Base-by-base conservation (phyloP, 768 basidiomycete species). In the Lyophyllum atratum region DNA sequence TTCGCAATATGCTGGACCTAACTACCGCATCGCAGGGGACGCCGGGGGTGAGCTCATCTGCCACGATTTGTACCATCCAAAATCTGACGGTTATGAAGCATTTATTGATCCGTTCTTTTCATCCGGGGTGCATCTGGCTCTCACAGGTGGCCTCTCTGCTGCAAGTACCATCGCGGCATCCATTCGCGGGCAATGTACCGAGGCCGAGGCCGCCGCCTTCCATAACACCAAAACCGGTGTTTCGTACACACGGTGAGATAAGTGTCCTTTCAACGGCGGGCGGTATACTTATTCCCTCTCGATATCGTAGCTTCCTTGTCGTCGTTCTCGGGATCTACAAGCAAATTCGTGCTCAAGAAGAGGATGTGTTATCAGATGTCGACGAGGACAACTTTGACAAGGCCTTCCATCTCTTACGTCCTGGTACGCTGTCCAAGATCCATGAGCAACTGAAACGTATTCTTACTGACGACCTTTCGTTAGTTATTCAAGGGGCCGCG, bases 401-500 rank as follows among this genome's bases (percentile, higher is more conserved):
- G 49, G 77, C 76, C 7, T 79, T 79, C 56, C 63, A 67, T 29
- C 66, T 73, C 59, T 64, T 77, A 26, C 57, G 74, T n/a, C 77
- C 76, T 11, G 70, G 74, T 73, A 46, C 31, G 69, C 55, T 19
- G 19, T 37, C 53, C 31, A 15, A 37, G 17, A 3, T 37, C 34
- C 34, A 3, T 15, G n/a, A n/a, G 34, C 14, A 15, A 37, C n/a
- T 19, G 4, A 39, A 9, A 7, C 19, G 5, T 40, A 40, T 19
- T 8, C 14, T 15, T 8, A 15, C 15, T 15, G 10, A 15, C 4
- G 5, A 19, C 5, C 17, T 2, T 12, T 1, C 26, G 46, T 17
- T 54, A 82, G 83, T 84, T n/a, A 84, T 85, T 26, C 83, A 85
- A 58, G 83, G 83, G 10, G 72, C 73, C 25, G 78, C 77, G 0